Evolutionary conservation across 2,329 filamentous ascomycete genomes (phyloP).

Genomic region (Fusarium sp.): DNA sequence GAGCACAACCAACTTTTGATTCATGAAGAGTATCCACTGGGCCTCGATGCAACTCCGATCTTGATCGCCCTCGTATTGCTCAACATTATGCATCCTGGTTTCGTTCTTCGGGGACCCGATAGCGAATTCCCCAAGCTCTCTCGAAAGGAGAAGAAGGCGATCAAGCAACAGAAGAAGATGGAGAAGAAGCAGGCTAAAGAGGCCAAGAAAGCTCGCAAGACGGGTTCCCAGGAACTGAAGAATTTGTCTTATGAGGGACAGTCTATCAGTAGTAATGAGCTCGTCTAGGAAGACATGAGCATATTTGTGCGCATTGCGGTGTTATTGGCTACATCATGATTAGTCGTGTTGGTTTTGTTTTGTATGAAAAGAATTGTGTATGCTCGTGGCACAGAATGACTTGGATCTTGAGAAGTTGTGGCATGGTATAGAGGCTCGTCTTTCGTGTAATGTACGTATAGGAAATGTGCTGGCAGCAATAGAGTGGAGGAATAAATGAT

Average conservation of each 20-base stretch:
- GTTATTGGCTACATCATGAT: background rate
- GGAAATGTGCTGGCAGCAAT: background rate
- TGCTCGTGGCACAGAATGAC: background rate
- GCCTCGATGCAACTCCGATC: constrained; percentile 66
- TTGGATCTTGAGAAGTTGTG: background rate
- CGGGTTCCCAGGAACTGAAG: constrained; percentile 28
- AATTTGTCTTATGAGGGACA: constrained; percentile 17
- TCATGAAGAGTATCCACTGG: constrained; percentile 63
- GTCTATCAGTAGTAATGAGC: constrained; percentile 4
- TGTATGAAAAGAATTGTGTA: background rate
- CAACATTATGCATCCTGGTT: constrained; percentile 60
- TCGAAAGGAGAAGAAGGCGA: constrained; percentile 57
- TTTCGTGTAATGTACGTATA: background rate
- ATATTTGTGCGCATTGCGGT: background rate
- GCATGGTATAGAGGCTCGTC: constrained; percentile 1
- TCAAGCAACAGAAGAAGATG: constrained; percentile 51
- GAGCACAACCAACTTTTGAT: constrained; percentile 57
- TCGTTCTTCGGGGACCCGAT: constrained; percentile 56
- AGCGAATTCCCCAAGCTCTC: constrained; percentile 56
- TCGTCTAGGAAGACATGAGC: background rate
- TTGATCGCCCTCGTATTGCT: constrained; percentile 56
- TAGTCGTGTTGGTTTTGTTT: background rate
- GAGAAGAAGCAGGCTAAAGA: constrained; percentile 39
- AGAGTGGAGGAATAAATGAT: constrained; percentile 11
- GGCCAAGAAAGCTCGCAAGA: constrained; percentile 39